Percentiles rank a stretch among this genome's conserved stretches.
Conservation (phyloP, 441 rosid species). For the Erodium trifolium region DNA sequence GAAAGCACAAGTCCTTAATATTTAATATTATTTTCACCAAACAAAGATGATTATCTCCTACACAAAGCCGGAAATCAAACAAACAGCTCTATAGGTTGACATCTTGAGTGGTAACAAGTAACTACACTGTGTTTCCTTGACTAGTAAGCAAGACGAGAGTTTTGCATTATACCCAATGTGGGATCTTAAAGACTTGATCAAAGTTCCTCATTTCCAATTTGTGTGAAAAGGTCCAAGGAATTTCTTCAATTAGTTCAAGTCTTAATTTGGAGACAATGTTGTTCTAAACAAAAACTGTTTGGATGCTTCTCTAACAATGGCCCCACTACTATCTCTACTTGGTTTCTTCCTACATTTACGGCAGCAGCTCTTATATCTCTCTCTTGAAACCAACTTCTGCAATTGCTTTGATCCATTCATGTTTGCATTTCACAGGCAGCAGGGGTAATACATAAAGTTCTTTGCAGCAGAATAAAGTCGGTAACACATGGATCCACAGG, state of each 20-base stretch:
- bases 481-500: not conserved
- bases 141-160: not conserved
- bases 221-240: not conserved
- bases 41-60: not conserved
- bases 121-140: not conserved
- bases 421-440: not conserved
- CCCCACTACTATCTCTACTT: not conserved
- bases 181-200: not conserved
- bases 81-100: not conserved
- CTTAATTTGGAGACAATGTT: not conserved
- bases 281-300: not conserved
- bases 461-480: constrained; percentile 2
- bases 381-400: not conserved
- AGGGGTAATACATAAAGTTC: not conserved
- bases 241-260: not conserved
- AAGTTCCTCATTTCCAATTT: not conserved
- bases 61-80: not conserved
- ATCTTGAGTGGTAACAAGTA: not conserved
- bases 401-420: not conserved
- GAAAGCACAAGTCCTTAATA: not conserved
- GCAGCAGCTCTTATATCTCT: not conserved
- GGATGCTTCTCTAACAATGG: not conserved
- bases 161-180: not conserved
- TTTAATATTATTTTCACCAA: not conserved
- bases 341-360: not conserved